These are phyloP conservation scores for Podospora fimiseda DNA, from an alignment of 495 filamentous ascomycete species.

Conservation along the genomic window DNA sequence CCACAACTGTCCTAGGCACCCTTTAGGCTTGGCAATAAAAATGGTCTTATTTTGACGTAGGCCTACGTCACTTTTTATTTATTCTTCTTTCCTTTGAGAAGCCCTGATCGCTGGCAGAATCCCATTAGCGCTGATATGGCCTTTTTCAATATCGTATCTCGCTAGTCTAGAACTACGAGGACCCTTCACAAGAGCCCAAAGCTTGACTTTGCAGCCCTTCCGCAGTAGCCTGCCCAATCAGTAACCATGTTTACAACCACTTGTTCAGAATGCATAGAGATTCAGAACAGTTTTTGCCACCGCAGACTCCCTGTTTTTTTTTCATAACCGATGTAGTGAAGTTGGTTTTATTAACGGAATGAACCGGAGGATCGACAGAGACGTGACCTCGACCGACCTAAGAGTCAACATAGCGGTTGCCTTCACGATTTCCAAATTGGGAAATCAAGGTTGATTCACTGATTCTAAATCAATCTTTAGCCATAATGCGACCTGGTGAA, in stretches of 20 bases:
- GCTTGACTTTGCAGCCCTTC: too few relatives aligned
- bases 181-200: too few relatives aligned
- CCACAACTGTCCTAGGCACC: slow-evolving; percentile 1
- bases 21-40: background rate
- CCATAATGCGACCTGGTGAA: too few relatives aligned
- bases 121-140: background rate
- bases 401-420: background rate
- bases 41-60: slow-evolving; percentile 3
- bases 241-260: too few relatives aligned
- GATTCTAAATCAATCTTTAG: too few relatives aligned
- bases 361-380: background rate
- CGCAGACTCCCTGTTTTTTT: too few relatives aligned
- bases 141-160: too few relatives aligned
- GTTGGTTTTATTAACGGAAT: background rate
- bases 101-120: background rate
- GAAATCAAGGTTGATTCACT: background rate
- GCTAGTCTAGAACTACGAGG: too few relatives aligned
- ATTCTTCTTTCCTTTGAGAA: background rate
- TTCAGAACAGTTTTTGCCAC: too few relatives aligned
- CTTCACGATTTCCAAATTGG: background rate
- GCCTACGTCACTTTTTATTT: slow-evolving; percentile 3
- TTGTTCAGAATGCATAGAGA: too few relatives aligned
- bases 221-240: too few relatives aligned
- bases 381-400: background rate
- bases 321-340: too few relatives aligned